Conservation (phyloP, 1,284 basidiomycete species). For the Sphaerobolus stellatus region DNA sequence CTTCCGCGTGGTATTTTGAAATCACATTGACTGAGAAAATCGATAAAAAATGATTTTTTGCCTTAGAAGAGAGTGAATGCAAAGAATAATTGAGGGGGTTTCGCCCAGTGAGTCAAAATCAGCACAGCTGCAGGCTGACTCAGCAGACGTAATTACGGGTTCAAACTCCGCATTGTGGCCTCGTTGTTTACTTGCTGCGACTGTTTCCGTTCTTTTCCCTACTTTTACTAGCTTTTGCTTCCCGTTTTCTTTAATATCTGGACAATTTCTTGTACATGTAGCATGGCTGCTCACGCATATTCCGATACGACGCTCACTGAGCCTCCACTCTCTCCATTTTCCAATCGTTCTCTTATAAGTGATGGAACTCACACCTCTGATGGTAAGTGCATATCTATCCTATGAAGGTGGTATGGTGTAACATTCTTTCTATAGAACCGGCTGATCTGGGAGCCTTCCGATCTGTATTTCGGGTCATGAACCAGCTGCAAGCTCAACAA, state of each 20-base stretch:
- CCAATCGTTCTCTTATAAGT: slow-evolving; percentile 10
- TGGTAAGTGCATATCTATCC: slow-evolving; percentile 1
- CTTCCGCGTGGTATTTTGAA: no score
- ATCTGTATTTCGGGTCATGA: slow-evolving; percentile 66
- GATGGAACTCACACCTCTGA: slow-evolving; percentile 14
- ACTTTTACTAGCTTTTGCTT: slow-evolving; percentile 5
- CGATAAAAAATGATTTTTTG: no score
- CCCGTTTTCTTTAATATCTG: background rate
- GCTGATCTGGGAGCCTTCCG: slow-evolving; percentile 76
- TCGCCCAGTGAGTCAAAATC: no score
- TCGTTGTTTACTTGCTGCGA: slow-evolving; percentile 5
- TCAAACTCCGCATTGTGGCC: no score
- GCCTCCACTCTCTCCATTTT: slow-evolving; percentile 14
- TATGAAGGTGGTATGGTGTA: slow-evolving; percentile 5
- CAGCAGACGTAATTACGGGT: no score
- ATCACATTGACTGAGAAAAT: no score
- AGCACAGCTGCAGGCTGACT: no score
- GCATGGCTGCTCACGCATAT: slow-evolving; percentile 6
- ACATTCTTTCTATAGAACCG: slow-evolving; percentile 45
- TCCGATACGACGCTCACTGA: slow-evolving; percentile 12
- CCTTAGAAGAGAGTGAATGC: no score
- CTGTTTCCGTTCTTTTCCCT: slow-evolving; percentile 5
- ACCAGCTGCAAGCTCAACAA: slow-evolving; percentile 48
- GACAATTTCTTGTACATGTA: no score
- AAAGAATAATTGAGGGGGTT: no score